Evolutionary conservation across 1,139 yeast species (phyloP), one percentile per base, ranked within the genome.

Genomic region (Suhomyces kunorum): DNA sequence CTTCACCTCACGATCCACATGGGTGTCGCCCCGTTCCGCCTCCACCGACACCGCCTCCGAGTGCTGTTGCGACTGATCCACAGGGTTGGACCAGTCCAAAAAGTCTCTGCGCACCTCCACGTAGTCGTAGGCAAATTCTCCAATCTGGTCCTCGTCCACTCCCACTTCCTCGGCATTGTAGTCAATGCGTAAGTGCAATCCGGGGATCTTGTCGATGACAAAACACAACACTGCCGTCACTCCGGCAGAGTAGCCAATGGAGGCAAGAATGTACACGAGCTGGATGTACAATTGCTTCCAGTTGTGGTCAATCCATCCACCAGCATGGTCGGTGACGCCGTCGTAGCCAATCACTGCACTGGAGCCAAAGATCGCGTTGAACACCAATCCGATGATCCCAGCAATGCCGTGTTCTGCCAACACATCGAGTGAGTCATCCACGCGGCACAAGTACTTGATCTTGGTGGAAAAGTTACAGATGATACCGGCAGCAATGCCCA

Each of bases 361-460:
- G 7, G 90, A 87, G 11, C 88, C 97, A 58, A 92, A 89, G 4
- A 92, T 59, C 0, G 89, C 97, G 59, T 90, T 90, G 68, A 88
- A 89, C 11, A 92, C 45, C 33, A 90, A 74, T 0, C 98, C 98
- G 37, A 92, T 76, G 36, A 89, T 75, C 26, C 98, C 98, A 0
- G 98, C 98, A 55, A 92, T 76, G 40, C 96, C 98, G 83, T 92
- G 98, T 80, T 90, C 98, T 16, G 98, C 98, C 61, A 92, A 77
- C 36, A 90, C 84, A 83, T 92, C 98, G 56, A 92, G 74, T 3
- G 97, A 83, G 65, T 92, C 98, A 62, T 92, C 98, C 43, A 89
- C 92, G 45, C 76, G 77, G 40, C 85, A 69, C 46, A 87, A 65
- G 59, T 86, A 88, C 67, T 92, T 92, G 62, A 92, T 68, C 58